Evolutionary conservation across 768 basidiomycete genomes (phyloP).

Genomic region (Lactarius trivialis): DNA sequence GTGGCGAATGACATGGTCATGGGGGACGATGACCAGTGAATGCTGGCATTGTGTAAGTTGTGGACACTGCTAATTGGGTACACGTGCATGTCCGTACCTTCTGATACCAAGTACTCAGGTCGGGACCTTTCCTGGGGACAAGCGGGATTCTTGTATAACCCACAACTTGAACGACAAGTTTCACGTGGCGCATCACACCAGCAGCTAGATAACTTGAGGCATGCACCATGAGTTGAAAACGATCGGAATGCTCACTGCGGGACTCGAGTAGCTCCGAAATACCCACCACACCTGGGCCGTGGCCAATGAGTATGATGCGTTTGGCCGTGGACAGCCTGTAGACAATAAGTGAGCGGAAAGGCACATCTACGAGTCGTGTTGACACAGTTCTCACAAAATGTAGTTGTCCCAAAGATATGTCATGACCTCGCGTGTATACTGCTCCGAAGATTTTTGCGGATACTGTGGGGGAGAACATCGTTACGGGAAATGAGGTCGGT

Average conservation of each 20-base stretch:
- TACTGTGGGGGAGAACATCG: slow-evolving; percentile 8
- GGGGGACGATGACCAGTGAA: slow-evolving; percentile 65
- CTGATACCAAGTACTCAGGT: slow-evolving; percentile 53
- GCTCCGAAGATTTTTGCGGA: slow-evolving; percentile 25
- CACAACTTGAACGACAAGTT: slow-evolving; percentile 23
- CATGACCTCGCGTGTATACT: slow-evolving; percentile 51
- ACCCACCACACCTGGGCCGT: slow-evolving; percentile 75
- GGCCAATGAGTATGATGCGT: slow-evolving; percentile 76
- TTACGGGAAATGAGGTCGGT: neutral
- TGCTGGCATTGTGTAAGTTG: slow-evolving; percentile 41
- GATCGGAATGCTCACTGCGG: slow-evolving; percentile 46
- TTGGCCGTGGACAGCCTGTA: slow-evolving; percentile 64
- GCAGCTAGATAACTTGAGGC: slow-evolving; percentile 32
- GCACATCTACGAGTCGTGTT: slow-evolving; percentile 1
- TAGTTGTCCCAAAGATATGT: slow-evolving; percentile 96
- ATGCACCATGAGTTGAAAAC: neutral
- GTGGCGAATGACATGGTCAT: slow-evolving; percentile 46
- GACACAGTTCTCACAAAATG: slow-evolving; percentile 52
- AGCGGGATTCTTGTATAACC: slow-evolving; percentile 22
- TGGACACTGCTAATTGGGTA: neutral
- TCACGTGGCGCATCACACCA: slow-evolving; percentile 41
- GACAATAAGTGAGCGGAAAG: neutral
- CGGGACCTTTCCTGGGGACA: slow-evolving; percentile 19
- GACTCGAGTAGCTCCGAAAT: slow-evolving; percentile 67
- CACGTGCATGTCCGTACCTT: slow-evolving; percentile 38